Evolutionary conservation across 495 filamentous ascomycete genomes (phyloP), one percentile per base, ranked within the genome.

Genomic region (Aspergillus asperescens): DNA sequence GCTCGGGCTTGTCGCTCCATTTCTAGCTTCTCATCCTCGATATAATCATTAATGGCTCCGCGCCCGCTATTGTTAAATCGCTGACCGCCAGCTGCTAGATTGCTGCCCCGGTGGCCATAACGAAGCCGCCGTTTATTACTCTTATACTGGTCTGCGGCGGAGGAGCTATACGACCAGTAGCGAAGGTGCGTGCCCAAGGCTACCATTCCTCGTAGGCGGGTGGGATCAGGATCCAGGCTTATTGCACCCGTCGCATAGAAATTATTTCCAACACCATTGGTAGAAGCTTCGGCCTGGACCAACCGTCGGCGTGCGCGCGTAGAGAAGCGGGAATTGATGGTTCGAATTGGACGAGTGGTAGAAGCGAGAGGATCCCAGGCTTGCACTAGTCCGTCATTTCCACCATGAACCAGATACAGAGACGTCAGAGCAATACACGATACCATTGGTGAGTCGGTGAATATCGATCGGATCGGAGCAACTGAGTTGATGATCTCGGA

Each of bases 291-390:
- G 5, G 85, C 85, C 62, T 89, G 87, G 4, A 85, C 76, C 34
- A 90, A 71, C 2, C 83, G 78, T 49, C 87, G 84, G 42, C 88
- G 81, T 34, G 90, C 87, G 8, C 91, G 85, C 16, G 84, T 82
- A 1, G 87, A 87, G 60, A 95, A 93, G 8, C 88, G 84, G 0
- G 90, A 91, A 54, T 95, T 93, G 46, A 98, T 77, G 4, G 90
- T 96, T 18, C 90, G 83, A 54, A 97, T 80, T 0, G 92, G 90
- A 20, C 83, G 79, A 8, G 79, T 71, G 5, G 79, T 86, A 0
- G 93, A 97, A 2, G 86, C 89, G 20, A 98, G 71, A 18, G 88
- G 90, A 74, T 98, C 93, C 94, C 94, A 98, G 5, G 89, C 88
- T 62, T 97, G 93, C 7, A 97, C 91, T 7, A 97, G 80, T 8